Evolutionary conservation across 345 rosid species (phyloP).

Genomic region (Camelina hispida): DNA sequence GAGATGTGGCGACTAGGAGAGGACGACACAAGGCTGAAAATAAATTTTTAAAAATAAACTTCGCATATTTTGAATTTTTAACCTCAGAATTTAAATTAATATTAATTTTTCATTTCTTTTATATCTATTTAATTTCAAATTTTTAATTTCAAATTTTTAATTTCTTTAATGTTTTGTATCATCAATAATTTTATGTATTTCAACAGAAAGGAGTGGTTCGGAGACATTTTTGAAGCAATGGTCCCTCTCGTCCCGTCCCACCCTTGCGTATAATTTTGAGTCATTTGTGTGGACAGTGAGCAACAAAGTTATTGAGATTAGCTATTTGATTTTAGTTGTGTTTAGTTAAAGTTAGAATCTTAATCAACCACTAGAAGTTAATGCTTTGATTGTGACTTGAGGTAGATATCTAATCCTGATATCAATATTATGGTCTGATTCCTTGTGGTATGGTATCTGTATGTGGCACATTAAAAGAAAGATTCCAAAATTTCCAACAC

Average conservation of each 20-base stretch:
- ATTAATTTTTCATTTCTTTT: too few relatives aligned
- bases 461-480: not conserved
- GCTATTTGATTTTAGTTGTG: not conserved
- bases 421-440: not conserved
- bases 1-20: conserved; percentile 35
- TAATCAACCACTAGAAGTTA: not conserved
- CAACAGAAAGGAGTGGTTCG: not conserved
- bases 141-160: too few relatives aligned
- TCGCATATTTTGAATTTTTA: too few relatives aligned
- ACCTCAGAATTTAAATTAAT: too few relatives aligned
- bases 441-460: not conserved
- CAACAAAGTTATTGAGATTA: not conserved
- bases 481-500: not conserved
- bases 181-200: too few relatives aligned
- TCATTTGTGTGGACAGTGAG: conserved; percentile 16
- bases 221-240: conserved; percentile 10
- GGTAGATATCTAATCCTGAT: not conserved
- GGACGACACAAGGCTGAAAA: conserved; percentile 5
- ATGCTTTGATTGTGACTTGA: not conserved
- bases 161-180: too few relatives aligned
- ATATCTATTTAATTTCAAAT: too few relatives aligned
- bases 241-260: conserved; percentile 7
- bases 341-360: not conserved
- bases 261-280: conserved; percentile 5
- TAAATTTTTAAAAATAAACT: too few relatives aligned